Conservation (phyloP, 1,284 basidiomycete genomes). For the Termitomyces sp. region DNA sequence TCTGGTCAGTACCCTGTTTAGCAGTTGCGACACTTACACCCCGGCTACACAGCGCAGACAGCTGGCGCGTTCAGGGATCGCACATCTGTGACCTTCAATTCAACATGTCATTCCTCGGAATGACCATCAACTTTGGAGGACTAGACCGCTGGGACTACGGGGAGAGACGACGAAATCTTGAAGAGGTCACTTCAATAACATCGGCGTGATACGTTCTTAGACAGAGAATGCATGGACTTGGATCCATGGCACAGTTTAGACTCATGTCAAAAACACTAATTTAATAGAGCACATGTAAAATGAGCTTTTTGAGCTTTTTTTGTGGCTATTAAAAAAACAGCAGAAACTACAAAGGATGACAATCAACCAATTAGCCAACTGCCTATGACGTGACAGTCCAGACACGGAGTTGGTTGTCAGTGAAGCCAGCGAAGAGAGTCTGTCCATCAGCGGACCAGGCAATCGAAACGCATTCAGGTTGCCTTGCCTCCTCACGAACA, state of each 20-base stretch:
- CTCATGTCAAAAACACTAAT: neutral
- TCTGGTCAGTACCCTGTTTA: slow-evolving; percentile 11
- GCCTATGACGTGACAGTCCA: slow-evolving; percentile 83
- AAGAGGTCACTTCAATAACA: slow-evolving; percentile 31
- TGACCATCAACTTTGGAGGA: slow-evolving; percentile 73
- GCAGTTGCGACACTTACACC: neutral
- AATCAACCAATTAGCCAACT: slow-evolving; percentile 23
- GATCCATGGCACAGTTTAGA: neutral
- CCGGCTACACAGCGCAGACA: slow-evolving; percentile 55
- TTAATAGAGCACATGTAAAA: slow-evolving; percentile 9
- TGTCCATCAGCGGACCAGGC: slow-evolving; percentile 99
- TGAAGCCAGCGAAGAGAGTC: slow-evolving; percentile 95
- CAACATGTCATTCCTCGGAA: slow-evolving; percentile 53
- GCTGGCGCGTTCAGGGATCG: slow-evolving; percentile 66
- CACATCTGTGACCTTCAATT: slow-evolving; percentile 72
- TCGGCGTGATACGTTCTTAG: neutral
- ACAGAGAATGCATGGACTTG: neutral
- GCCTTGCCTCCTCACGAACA: slow-evolving; percentile 72
- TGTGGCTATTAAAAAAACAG: slow-evolving; percentile 27
- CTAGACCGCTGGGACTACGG: slow-evolving; percentile 64
- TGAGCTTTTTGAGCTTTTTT: slow-evolving; percentile 30
- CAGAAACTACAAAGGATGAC: slow-evolving; percentile 18
- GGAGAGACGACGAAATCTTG: slow-evolving; percentile 58
- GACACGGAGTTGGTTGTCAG: slow-evolving; percentile 87
- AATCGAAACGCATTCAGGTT: slow-evolving; percentile 96